Evolutionary conservation across 2,329 filamentous ascomycete species (phyloP), one percentile per base, ranked within the genome.

Genomic region (Botrytis tulipae): DNA sequence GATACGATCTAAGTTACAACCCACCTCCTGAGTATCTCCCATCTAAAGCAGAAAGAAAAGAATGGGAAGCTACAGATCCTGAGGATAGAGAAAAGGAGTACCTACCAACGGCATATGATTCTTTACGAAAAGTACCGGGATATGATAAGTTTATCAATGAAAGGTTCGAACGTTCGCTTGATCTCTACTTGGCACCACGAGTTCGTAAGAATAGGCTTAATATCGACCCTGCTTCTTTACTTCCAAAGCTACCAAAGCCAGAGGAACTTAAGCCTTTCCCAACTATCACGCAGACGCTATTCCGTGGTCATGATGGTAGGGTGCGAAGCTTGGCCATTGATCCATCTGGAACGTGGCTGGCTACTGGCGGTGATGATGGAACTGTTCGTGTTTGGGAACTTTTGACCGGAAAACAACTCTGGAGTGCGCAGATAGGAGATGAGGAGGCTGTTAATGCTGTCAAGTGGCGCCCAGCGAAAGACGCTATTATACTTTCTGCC

Each of bases 201-300:
- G 90, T 99, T 73, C 90, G 95, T 74, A 92, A 97, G 82, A 98
- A 95, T 85, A 93, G 95, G 82, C 89, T 99, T 80, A 97, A 98
- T 83, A 98, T 99, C 80, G 96, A 99, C 79, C 96, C 96, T 4
- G 92, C 93, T 82, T 97, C 94, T 54, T 86, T 99, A 69, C 87
- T 99, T 51, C 95, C 96, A 20, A 98, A 98, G 82, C 87, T 99
- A 12, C 96, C 97, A 12, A 93, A 92, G 74, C 95, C 96, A 0
- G 93, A 97, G 79, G 95, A 99, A 80, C 87, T 99, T 73, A 94
- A 94, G 80, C 96, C 96, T 2, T 99, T 98, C 86, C 96, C 96
- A 22, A 97, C 95, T 0, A 90, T 93, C 14, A 95, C 93, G 78
- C 92, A 95, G 62, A 93, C 94, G 9, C 88, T 97, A 20, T 98